These are phyloP conservation scores for Graphium sp. DNA, from an alignment of 2,329 filamentous ascomycete genomes.

Conservation along the genomic window DNA sequence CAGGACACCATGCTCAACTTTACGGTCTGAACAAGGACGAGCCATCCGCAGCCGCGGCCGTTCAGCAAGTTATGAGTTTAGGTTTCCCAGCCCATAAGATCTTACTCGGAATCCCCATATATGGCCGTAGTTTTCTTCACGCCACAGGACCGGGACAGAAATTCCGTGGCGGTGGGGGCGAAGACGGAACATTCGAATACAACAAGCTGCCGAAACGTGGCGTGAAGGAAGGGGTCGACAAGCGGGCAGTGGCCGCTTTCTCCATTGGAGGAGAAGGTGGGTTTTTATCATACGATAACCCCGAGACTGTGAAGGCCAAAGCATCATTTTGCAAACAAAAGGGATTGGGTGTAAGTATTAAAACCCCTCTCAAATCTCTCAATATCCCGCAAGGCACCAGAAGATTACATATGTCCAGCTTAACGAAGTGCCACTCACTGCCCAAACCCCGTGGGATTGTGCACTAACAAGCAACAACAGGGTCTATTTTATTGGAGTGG, in stretches of 20 bases:
- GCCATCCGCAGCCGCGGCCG: slow-evolving; percentile 47
- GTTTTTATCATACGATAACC: slow-evolving; percentile 68
- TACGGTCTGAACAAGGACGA: slow-evolving; percentile 44
- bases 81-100: slow-evolving; percentile 57
- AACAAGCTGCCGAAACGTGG: slow-evolving; percentile 44
- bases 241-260: slow-evolving; percentile 49
- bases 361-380: slow-evolving; percentile 4
- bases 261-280: slow-evolving; percentile 59
- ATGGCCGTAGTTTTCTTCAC: slow-evolving; percentile 58
- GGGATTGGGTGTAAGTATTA: slow-evolving; percentile 40
- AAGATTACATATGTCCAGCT: slow-evolving; percentile 5
- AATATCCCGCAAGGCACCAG: not conserved
- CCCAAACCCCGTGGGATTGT: too few species aligned
- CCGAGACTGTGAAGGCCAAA: slow-evolving; percentile 59
- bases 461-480: too few species aligned
- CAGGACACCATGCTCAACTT: slow-evolving; percentile 63
- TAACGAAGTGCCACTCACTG: too few species aligned
- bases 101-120: slow-evolving; percentile 58
- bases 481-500: slow-evolving; percentile 73
- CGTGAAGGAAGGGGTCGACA: slow-evolving; percentile 52
- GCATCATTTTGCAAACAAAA: slow-evolving; percentile 57
- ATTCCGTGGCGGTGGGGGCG: slow-evolving; percentile 36
- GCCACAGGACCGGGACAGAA: slow-evolving; percentile 47
- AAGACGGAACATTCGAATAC: slow-evolving; percentile 61
- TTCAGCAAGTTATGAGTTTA: slow-evolving; percentile 46